Evolutionary conservation across 345 rosid genomes (phyloP).

Genomic region (Cardamine resedifolia): DNA sequence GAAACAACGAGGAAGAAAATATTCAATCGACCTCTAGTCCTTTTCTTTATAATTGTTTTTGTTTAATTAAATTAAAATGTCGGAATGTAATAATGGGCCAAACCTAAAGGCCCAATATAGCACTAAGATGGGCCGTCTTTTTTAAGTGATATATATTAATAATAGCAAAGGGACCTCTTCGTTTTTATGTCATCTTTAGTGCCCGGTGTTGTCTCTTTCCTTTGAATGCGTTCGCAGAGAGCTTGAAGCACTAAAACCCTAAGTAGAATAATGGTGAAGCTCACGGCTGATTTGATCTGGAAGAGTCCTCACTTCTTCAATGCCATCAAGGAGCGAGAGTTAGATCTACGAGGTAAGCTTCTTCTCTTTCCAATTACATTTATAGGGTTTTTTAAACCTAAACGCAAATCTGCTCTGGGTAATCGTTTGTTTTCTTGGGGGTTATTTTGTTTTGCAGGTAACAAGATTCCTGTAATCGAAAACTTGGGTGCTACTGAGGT

Average conservation of each 20-base stretch:
- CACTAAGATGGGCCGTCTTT: conserved; percentile 20
- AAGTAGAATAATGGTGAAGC: conserved; percentile 76
- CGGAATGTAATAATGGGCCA: conserved; percentile 10
- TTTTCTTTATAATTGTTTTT: neutral
- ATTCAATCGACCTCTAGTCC: neutral
- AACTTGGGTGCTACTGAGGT: conserved; percentile 99
- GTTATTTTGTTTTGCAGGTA: conserved; percentile 47
- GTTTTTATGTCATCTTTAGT: conserved; percentile 2
- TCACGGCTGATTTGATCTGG: conserved; percentile 97
- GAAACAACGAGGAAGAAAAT: conserved; percentile 3
- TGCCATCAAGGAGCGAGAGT: conserved; percentile 92
- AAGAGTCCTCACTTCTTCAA: conserved; percentile 99
- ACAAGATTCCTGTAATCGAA: conserved; percentile 96
- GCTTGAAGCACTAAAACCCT: conserved; percentile 31
- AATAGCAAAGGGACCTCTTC: neutral
- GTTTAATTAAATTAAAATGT: neutral
- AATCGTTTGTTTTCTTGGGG: neutral
- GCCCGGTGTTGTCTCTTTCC: conserved; percentile 9
- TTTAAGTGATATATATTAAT: conserved; percentile 2
- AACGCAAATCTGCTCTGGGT: neutral
- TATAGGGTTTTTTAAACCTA: conserved; percentile 32
- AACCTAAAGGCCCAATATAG: neutral
- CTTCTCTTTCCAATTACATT: conserved; percentile 1
- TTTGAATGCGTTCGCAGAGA: conserved; percentile 15
- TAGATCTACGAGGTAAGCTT: conserved; percentile 85